Evolutionary conservation across 768 basidiomycete genomes (phyloP).

Genomic region (Kwoniella botswanensis): DNA sequence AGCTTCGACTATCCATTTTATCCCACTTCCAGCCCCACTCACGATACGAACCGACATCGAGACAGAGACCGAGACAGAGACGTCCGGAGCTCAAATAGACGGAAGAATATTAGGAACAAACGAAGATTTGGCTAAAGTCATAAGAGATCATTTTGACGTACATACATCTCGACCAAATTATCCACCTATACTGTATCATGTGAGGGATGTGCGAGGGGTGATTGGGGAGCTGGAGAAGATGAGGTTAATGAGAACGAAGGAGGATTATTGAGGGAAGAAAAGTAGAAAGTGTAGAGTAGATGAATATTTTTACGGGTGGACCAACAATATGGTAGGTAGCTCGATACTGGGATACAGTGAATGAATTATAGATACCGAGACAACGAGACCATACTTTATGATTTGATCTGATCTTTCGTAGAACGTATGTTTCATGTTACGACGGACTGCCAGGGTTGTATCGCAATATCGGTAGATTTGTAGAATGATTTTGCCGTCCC

Average conservation of each 20-base stretch:
- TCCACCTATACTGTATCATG: constrained; percentile 9
- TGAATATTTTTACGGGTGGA: too few species aligned
- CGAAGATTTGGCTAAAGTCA: constrained; percentile 10
- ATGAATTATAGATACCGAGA: background rate
- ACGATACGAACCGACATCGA: too few species aligned
- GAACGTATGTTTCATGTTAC: too few species aligned
- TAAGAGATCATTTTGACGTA: constrained; percentile 22
- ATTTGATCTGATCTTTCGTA: too few species aligned
- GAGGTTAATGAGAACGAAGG: background rate
- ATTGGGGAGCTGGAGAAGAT: constrained; percentile 10
- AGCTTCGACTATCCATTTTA: background rate
- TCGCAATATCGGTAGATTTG: too few species aligned
- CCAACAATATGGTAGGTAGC: background rate
- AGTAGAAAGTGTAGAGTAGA: background rate
- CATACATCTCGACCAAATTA: constrained; percentile 1
- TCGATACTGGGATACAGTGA: background rate
- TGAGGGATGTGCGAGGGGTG: constrained; percentile 2
- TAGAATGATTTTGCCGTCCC: too few species aligned
- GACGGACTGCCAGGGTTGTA: too few species aligned
- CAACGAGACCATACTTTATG: too few species aligned
- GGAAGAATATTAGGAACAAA: too few species aligned
- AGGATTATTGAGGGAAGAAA: constrained; percentile 5
- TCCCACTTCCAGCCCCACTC: too few species aligned
- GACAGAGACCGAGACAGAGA: too few species aligned
- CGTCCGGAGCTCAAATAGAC: too few species aligned